These are phyloP conservation scores for Eucalyptus pauciflora DNA, from an alignment of 345 rosid species.

Conservation along the genomic window DNA sequence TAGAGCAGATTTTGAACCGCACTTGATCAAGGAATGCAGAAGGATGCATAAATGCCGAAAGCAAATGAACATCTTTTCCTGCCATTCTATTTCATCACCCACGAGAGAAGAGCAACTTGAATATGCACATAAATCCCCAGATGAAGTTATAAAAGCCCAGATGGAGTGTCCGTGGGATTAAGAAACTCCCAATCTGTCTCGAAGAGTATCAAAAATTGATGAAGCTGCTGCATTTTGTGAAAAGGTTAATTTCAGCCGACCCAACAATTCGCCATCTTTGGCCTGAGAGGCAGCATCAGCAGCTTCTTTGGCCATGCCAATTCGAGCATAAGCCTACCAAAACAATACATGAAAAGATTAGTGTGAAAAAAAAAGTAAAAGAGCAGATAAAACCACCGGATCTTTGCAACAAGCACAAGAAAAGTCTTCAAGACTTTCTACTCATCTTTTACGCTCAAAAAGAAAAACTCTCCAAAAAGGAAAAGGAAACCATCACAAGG, in stretches of 20 bases:
- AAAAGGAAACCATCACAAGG: neutral
- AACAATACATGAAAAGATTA: neutral
- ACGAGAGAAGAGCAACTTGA: neutral
- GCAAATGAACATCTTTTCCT: neutral
- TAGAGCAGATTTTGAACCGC: neutral
- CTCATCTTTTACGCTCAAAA: neutral
- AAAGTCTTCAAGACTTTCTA: neutral
- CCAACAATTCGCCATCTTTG: constrained; percentile 87
- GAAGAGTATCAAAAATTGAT: constrained; percentile 77
- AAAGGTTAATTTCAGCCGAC: constrained; percentile 71
- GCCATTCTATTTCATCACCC: neutral
- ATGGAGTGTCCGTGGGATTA: neutral
- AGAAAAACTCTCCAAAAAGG: neutral
- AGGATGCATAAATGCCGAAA: neutral
- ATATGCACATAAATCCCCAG: neutral
- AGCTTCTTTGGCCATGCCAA: constrained; percentile 98
- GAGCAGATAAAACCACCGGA: neutral
- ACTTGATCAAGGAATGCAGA: neutral
- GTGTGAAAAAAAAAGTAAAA: neutral
- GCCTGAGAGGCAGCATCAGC: constrained; percentile 97
- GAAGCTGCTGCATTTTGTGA: constrained; percentile 77
- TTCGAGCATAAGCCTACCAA: constrained; percentile 78
- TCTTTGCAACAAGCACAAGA: neutral
- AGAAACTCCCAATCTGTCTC: constrained; percentile 58
- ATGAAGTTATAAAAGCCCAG: neutral